Evolutionary conservation across 805 yeast genomes (phyloP), one percentile per base, ranked within the genome.

Genomic region (Starmerella kuoi): DNA sequence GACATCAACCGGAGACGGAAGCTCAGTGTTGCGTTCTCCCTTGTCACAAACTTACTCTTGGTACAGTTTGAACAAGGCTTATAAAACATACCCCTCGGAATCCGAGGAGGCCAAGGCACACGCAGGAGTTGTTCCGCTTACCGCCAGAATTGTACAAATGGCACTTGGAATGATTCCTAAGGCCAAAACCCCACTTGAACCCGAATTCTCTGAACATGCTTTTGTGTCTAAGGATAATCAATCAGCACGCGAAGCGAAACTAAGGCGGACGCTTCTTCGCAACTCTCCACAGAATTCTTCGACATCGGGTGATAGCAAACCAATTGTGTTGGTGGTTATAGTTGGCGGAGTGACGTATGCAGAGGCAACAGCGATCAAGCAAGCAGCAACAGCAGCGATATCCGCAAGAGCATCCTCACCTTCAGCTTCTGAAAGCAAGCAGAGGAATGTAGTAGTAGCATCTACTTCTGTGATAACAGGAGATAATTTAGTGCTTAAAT

Each of bases 341-440:
- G 55, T 87, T 31, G 97, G 97, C 12, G 97, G 98, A 0, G 64
- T 87, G 6, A 84, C 96, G 0, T 69, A 82, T 56, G 76, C 91
- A 7, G 98, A 88, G 59, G 65, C 87, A 15, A 74, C 88, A 3
- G 76, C 86, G 3, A 61, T 88, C 36, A 66, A 77, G 47, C 65
- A 27, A 7, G 17, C 28, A 12, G 25, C 12, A 38, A 32, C 11
- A 14, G 15, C 23, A 18, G 31, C 18, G 12, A 21, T 7, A 11
- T 25, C 25, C 57, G 62, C 7, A 58, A 65, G 27, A 57, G 74
- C 32, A 51, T 73, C 5, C 60, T 75, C 2, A 56, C 72, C 2
- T n/a, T 62, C 74, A 2, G 76, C 74, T 37, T 70, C 70, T 0
- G 55, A n/a, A 18, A 21, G 11, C 6, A 19, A 30, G 18, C 33